A percentile compares a stretch with the other conserved stretches of the same genome.
Evolutionary conservation across 169 alveolate species (phyloP).

Genomic region (Plasmodium relictum): DNA sequence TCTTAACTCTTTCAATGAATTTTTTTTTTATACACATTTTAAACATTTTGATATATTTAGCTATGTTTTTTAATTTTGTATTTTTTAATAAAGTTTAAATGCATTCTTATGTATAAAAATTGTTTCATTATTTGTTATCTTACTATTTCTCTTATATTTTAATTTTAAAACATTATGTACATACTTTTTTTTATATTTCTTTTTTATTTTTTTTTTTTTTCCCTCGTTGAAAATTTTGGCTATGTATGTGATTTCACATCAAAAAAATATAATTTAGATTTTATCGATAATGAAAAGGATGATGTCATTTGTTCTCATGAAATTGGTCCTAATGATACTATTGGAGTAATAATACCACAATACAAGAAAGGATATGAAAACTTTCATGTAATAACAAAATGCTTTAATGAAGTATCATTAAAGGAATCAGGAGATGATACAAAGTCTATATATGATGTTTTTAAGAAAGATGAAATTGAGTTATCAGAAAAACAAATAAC

Average conservation of each 20-base stretch:
- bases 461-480: constrained; percentile 20
- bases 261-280: constrained; percentile 33
- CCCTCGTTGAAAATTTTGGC: constrained; percentile 23
- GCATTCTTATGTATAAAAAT: no score
- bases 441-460: constrained; percentile 45
- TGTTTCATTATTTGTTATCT: not conserved
- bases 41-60: no score
- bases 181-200: constrained; percentile 12
- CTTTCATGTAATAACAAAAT: constrained; percentile 29
- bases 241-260: constrained; percentile 60
- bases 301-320: constrained; percentile 61
- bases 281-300: constrained; percentile 22
- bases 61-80: no score
- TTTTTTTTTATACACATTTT: no score
- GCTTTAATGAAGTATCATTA: constrained; percentile 53
- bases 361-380: constrained; percentile 44
- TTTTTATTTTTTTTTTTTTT: not conserved
- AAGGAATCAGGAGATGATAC: constrained; percentile 21
- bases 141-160: not conserved
- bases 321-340: constrained; percentile 40
- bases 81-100: no score
- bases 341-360: constrained; percentile 51
- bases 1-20: no score
- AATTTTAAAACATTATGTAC: constrained; percentile 4
- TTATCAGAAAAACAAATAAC: constrained; percentile 1